Evolutionary conservation across 163 green algal genomes (phyloP), one percentile per base, ranked within the genome.

Genomic region (Prototheca wickerhamii): DNA sequence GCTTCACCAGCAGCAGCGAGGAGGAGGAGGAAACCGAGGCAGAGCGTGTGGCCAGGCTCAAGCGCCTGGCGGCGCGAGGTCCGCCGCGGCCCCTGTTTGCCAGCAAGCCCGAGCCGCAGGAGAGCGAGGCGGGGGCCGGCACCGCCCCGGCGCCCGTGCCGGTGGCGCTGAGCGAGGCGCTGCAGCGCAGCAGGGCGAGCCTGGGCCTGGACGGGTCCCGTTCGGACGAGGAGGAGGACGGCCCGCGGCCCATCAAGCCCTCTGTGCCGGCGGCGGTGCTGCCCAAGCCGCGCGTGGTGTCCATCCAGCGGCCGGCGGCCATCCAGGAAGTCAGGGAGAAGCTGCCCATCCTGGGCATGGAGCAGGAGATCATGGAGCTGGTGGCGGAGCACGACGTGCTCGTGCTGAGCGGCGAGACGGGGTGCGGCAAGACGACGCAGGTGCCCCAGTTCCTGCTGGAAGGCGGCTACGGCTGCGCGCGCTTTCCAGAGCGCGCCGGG

Each of bases 361-460:
- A 98, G 81, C 84, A 92, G 60, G 92, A 97, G 67, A 83, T 97
- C 31, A 91, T 98, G 86, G 86, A 96, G 72, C 75, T 80, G 17
- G 73, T 96, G 18, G 50, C 64, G 3, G 61, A 77, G 1, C 66
- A 90, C 49, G 84, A 92, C 67, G 84, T 96, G 15, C 58, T 92
- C 26, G 75, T 94, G 58, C 68, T 89, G 54, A 88, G 83, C 64
- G 89, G 90, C 33, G 89, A 92, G 75, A 97, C 90, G 7, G 90
- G 90, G 4, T 95, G 83, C 65, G 90, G 90, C 59, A 97, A 97
- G 65, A 97, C 90, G 15, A 93, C 40, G 25, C 56, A 44, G 84
- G 87, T 95, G n/a, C 89, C 89, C 2, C 89, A 98, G 60, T 98
- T 98, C 69, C 74, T 98, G 58, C 84, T 89, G 53, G 92, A 98